Conservation (phyloP, 1,284 basidiomycete species). For the Abortiporus biennis region DNA sequence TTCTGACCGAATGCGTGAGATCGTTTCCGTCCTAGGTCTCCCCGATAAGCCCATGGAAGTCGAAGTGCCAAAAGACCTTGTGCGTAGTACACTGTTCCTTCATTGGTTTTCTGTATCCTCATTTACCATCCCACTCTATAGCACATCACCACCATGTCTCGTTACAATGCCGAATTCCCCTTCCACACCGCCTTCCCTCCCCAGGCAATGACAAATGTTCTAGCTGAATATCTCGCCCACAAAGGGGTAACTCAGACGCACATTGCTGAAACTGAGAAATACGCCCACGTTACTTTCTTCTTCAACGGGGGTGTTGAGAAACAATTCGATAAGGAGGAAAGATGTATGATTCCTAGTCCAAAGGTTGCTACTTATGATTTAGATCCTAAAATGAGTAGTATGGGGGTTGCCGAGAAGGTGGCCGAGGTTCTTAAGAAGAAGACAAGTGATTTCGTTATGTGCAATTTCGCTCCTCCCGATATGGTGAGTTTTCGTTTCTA, state of each 20-base stretch:
- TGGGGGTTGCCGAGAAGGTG: constrained; percentile 83
- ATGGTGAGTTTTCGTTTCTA: constrained; percentile 53
- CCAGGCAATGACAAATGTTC: constrained; percentile 84
- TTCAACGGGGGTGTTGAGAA: constrained; percentile 94
- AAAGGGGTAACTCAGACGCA: constrained; percentile 80
- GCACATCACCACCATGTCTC: constrained; percentile 88
- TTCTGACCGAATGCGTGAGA: constrained; percentile 90
- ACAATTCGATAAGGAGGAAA: constrained; percentile 77
- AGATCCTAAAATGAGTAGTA: constrained; percentile 82
- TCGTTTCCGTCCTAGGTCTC: constrained; percentile 72
- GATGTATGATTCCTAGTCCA: constrained; percentile 85
- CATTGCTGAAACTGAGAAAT: constrained; percentile 91
- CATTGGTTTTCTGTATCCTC: not conserved
- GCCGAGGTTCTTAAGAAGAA: constrained; percentile 71
- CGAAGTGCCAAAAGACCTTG: constrained; percentile 77
- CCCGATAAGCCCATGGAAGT: constrained; percentile 81
- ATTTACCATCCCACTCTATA: constrained; percentile 21
- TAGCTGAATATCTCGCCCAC: constrained; percentile 83
- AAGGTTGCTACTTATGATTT: constrained; percentile 89
- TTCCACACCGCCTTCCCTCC: constrained; percentile 87
- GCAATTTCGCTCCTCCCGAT: constrained; percentile 93
- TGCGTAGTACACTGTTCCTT: constrained; percentile 25
- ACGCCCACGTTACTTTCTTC: constrained; percentile 94
- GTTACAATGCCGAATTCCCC: constrained; percentile 86
- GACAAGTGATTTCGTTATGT: constrained; percentile 86